These are phyloP conservation scores for Mucor sp. DNA, from an alignment of 371 early-diverging fungal genomes.

Conservation along the genomic window DNA sequence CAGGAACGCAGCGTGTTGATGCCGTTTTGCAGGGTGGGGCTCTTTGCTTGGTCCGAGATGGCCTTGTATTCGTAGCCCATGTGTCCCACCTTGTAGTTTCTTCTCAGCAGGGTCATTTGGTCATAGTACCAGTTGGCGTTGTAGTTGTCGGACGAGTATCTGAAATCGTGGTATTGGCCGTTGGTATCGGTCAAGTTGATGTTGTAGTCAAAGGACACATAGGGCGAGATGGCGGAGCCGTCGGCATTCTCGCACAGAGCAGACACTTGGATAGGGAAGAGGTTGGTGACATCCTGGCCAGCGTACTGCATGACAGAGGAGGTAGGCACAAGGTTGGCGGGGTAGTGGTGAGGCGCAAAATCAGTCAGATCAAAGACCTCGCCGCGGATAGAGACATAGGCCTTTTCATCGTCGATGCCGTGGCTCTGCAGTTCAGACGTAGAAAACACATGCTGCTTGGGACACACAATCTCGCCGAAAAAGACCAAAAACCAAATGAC, in stretches of 20 bases:
- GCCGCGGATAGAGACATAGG: slow-evolving; percentile 70
- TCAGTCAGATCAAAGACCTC: slow-evolving; percentile 71
- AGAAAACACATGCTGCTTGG: slow-evolving; percentile 74
- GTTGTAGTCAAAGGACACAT: slow-evolving; percentile 42
- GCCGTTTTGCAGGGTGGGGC: slow-evolving; percentile 28
- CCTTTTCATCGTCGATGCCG: slow-evolving; percentile 35
- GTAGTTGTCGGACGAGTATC: slow-evolving; percentile 38
- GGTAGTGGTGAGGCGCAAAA: slow-evolving; percentile 64
- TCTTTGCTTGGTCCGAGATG: slow-evolving; percentile 34
- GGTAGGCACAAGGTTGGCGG: slow-evolving; percentile 48
- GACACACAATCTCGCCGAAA: slow-evolving; percentile 88
- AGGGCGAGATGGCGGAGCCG: slow-evolving; percentile 20
- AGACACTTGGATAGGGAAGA: slow-evolving; percentile 80
- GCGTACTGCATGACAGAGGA: slow-evolving; percentile 61
- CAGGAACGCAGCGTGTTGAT: slow-evolving; percentile 45
- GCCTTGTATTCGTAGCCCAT: slow-evolving; percentile 45
- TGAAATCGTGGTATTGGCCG: slow-evolving; percentile 49
- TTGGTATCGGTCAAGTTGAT: slow-evolving; percentile 44
- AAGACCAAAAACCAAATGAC: slow-evolving; percentile 91
- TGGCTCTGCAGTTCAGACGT: slow-evolving; percentile 57
- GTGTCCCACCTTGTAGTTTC: slow-evolving; percentile 44
- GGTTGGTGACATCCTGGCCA: slow-evolving; percentile 64
- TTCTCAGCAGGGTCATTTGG: slow-evolving; percentile 41
- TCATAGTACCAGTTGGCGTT: slow-evolving; percentile 53
- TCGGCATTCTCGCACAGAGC: slow-evolving; percentile 42